Evolutionary conservation across 1,284 basidiomycete genomes (phyloP), one percentile per base, ranked within the genome.

Genomic region (Singerocomus inundabilis): DNA sequence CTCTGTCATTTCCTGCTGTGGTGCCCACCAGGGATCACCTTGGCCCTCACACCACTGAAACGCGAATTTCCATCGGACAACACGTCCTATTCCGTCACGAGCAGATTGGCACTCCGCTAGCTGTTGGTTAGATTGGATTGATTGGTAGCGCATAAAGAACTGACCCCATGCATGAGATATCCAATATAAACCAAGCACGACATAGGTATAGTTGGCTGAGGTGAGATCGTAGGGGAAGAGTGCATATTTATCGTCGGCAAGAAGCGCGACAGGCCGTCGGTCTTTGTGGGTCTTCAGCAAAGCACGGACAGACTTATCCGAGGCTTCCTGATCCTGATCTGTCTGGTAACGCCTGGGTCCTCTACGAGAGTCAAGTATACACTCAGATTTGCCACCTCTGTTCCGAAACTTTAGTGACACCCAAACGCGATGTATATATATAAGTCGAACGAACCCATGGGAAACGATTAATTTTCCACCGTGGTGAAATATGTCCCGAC

Each of bases 31-130:
- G 10, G 61, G 71, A 43, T 69, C 56, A 31, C 78, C 84, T 68
- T 90, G 87, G 41, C 74, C 76, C 53, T 82, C 77, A 55, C 84
- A 87, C 85, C 87, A 91, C 54, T 85, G 82, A 57, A 91, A 91
- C 6, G 83, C 81, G 57, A 91, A 89, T 62, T 91, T 91, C 64
- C 80, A 88, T 10, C 87, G 75, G 6, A 88, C 74, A 16, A 88
- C 79, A 38, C 67, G 69, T 6, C 77, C 75, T 29, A 59, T 62
- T 16, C 70, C 68, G 49, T 77, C 80, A 29, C 66, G 63, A 9
- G 76, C 69, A 3, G 72, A 59, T 55, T 86, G 80, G 50, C 76
- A 79, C 68, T 90, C 88, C 37, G 84, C 85, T 90, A 49, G 18
- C 44, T 21, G 18, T 30, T 34, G 26, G 29, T 70, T 31, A 69